phyloP scores from a whole-genome alignment of 768 basidiomycete genomes.

The Trametes cingulata region DNA sequence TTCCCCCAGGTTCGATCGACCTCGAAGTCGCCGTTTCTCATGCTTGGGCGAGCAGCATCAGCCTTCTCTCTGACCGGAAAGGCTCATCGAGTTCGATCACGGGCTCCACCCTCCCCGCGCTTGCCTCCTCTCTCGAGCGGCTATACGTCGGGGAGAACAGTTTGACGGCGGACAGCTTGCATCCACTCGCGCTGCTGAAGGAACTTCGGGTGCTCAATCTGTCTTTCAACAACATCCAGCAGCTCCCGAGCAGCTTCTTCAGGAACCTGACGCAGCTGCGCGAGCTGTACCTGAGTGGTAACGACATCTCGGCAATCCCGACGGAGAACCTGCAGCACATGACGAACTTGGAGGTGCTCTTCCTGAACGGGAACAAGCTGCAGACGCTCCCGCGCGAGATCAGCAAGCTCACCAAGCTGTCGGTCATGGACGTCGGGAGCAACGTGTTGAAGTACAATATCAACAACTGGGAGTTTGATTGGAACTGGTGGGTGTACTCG shows the following conservation, averaged over 20 bases:
- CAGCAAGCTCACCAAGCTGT: slow-evolving; percentile 75
- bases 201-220: slow-evolving; percentile 84
- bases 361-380: slow-evolving; percentile 91
- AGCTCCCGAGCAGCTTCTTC: slow-evolving; percentile 80
- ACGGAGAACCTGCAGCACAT: slow-evolving; percentile 83
- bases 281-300: slow-evolving; percentile 94
- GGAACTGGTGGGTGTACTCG: slow-evolving; percentile 83
- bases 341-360: slow-evolving; percentile 69
- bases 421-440: slow-evolving; percentile 88
- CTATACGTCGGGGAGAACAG: slow-evolving; percentile 91
- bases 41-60: slow-evolving; percentile 14
- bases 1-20: slow-evolving; percentile 45
- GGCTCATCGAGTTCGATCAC: slow-evolving; percentile 32
- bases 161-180: slow-evolving; percentile 77
- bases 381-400: slow-evolving; percentile 92
- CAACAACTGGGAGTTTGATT: slow-evolving; percentile 98
- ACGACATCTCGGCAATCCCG: slow-evolving; percentile 86
- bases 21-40: slow-evolving; percentile 8
- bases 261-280: slow-evolving; percentile 67
- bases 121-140: slow-evolving; percentile 70
- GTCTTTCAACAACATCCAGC: slow-evolving; percentile 92
- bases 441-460: slow-evolving; percentile 96
- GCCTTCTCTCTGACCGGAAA: slow-evolving; percentile 42
- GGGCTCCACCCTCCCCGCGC: slow-evolving; percentile 47
- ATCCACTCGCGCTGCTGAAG: slow-evolving; percentile 70